These are phyloP conservation scores for Cutaneotrichosporon cavernicola DNA, from an alignment of 1,284 basidiomycete species.

Conservation along the genomic window DNA sequence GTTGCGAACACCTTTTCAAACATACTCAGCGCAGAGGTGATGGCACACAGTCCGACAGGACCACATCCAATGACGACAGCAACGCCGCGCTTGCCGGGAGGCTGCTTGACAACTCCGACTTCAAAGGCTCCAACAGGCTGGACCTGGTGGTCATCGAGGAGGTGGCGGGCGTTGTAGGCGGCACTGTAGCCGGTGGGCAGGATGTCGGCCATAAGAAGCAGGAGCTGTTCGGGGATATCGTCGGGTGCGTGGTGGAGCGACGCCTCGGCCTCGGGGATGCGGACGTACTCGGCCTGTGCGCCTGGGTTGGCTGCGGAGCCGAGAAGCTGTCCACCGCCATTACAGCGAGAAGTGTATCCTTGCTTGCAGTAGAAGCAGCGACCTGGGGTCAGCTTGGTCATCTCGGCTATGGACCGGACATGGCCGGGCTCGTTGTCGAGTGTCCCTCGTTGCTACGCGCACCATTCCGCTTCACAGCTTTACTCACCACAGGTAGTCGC, in stretches of 20 bases:
- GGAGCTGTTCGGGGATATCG: slow-evolving; percentile 48
- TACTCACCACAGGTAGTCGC: slow-evolving; percentile 76
- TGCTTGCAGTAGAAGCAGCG: slow-evolving; percentile 62
- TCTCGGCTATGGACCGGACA: not conserved
- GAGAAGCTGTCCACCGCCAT: slow-evolving; percentile 46
- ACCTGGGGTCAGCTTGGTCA: slow-evolving; percentile 30
- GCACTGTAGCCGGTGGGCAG: slow-evolving; percentile 54
- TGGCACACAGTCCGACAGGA: slow-evolving; percentile 54
- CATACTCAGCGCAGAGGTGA: slow-evolving; percentile 49
- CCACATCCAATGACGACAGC: slow-evolving; percentile 55
- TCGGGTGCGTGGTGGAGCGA: slow-evolving; percentile 51
- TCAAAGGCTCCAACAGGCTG: not conserved
- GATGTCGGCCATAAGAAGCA: slow-evolving; percentile 55
- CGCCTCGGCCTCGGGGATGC: slow-evolving; percentile 61
- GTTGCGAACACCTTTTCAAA: slow-evolving; percentile 48
- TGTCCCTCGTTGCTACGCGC: not conserved
- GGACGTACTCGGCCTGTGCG: slow-evolving; percentile 81
- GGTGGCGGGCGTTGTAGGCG: slow-evolving; percentile 49
- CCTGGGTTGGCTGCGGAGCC: slow-evolving; percentile 66
- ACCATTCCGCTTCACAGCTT: not conserved
- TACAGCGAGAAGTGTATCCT: slow-evolving; percentile 74
- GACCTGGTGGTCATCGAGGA: slow-evolving; percentile 36
- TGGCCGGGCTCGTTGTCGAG: no score
- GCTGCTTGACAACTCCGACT: slow-evolving; percentile 16
- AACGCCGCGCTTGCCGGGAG: slow-evolving; percentile 39